Conservation (phyloP, 176 grass and related monocot genomes). For the Hsuehochloa calcarea region DNA sequence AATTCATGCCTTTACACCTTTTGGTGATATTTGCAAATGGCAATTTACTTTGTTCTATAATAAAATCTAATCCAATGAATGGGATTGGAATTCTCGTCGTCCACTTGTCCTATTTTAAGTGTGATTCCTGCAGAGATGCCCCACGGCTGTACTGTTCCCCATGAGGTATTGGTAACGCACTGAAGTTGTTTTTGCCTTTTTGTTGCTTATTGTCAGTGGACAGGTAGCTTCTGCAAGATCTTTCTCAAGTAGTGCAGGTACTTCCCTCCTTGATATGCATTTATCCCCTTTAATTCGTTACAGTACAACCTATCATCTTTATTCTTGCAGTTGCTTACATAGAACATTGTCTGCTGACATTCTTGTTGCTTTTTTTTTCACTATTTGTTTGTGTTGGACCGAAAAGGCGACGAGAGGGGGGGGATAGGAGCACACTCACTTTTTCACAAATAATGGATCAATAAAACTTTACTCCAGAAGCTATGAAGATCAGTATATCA, state of each 20-base stretch:
- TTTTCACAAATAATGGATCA: too few species aligned
- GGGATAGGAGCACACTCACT: too few species aligned
- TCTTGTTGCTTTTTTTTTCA: not conserved
- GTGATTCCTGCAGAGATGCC: not conserved
- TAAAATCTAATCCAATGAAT: not conserved
- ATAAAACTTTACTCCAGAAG: too few species aligned
- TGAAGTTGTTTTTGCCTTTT: conserved; percentile 11
- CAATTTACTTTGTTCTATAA: not conserved
- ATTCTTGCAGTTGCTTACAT: not conserved
- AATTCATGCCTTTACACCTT: not conserved
- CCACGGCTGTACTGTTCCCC: not conserved
- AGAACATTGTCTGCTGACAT: not conserved
- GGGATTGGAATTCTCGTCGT: not conserved
- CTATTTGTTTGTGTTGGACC: too few species aligned
- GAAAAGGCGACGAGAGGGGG: too few species aligned
- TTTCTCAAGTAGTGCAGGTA: conserved; percentile 82
- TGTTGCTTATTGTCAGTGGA: conserved; percentile 34
- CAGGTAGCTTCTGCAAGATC: conserved; percentile 38
- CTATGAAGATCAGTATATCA: too few species aligned
- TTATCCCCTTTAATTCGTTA: not conserved
- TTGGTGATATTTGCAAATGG: not conserved
- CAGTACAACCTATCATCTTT: not conserved
- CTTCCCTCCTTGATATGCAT: conserved; percentile 1
- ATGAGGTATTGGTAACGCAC: not conserved
- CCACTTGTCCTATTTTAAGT: not conserved